phyloP scores from a whole-genome alignment of 768 basidiomycete species.

The Agrocybe pediades region DNA sequence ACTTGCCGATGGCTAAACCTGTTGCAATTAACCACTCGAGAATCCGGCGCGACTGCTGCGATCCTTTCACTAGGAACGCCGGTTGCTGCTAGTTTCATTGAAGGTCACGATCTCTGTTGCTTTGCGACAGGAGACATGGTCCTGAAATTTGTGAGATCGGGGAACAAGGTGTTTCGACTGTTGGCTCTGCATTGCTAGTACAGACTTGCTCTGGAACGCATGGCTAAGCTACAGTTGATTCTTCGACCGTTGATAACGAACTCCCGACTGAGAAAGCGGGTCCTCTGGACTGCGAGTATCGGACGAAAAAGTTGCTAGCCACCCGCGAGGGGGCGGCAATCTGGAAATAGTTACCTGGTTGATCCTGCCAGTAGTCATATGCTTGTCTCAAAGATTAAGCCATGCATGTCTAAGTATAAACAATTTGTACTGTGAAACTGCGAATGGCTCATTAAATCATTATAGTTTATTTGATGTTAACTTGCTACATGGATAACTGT shows the following conservation, averaged over 20 bases:
- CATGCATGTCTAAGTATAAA: constrained; percentile 82
- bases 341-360: constrained; percentile 74
- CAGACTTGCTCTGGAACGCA: constrained; percentile 7
- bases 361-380: constrained; percentile 86
- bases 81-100: constrained; percentile 39
- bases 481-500: constrained; percentile 80
- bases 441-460: constrained; percentile 85
- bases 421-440: constrained; percentile 75
- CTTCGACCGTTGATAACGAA: constrained; percentile 25
- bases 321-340: neutral
- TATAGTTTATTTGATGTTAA: constrained; percentile 80
- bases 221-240: constrained; percentile 18
- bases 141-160: constrained; percentile 48
- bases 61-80: constrained; percentile 18
- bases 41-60: constrained; percentile 35
- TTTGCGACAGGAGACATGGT: constrained; percentile 26
- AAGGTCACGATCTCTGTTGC: constrained; percentile 36
- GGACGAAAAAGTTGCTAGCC: constrained; percentile 7
- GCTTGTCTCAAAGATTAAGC: constrained; percentile 85
- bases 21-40: constrained; percentile 36
- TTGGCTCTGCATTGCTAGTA: constrained; percentile 23
- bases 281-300: constrained; percentile 17
- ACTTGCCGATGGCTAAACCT: constrained; percentile 42
- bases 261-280: constrained; percentile 25
- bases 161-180: constrained; percentile 42